Conservation (phyloP, 2,329 filamentous ascomycete species). For the Stemphylium vesicarium region DNA sequence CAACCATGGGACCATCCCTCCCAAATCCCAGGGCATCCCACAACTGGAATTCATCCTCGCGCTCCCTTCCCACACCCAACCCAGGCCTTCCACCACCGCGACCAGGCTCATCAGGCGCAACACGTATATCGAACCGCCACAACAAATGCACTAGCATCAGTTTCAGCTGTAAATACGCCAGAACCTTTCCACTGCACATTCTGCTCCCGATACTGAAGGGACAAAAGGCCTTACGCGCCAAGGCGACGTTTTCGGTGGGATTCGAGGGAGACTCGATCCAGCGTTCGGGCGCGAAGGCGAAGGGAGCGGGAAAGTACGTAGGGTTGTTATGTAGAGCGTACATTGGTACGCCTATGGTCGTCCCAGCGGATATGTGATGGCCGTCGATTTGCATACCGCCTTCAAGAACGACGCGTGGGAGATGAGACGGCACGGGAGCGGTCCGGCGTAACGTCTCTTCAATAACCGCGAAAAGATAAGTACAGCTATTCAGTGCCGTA, state of each 20-base stretch:
- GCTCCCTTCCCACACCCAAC: no score
- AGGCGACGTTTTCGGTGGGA: conserved; percentile 35
- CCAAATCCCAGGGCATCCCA: conserved; percentile 65
- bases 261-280: conserved; percentile 24
- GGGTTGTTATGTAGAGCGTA: conserved; percentile 32
- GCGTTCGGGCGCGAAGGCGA: conserved; percentile 29
- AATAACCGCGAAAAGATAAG: conserved; percentile 41
- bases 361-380: conserved; percentile 26
- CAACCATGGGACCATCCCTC: conserved; percentile 71
- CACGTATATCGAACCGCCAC: no score
- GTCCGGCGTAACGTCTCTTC: conserved; percentile 42
- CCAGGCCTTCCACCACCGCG: no score
- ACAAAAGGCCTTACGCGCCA: conserved; percentile 60
- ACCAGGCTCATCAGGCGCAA: no score
- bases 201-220: conserved; percentile 68
- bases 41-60: no score
- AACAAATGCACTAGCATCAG: no score
- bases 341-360: conserved; percentile 33
- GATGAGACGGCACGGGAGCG: conserved; percentile 32
- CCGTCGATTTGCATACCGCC: conserved; percentile 33
- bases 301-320: conserved; percentile 23
- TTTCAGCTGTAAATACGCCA: conserved; percentile 57
- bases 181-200: conserved; percentile 71
- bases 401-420: conserved; percentile 36
- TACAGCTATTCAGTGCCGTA: conserved; percentile 26